Evolutionary conservation across 208 protist species (phyloP), one percentile per base, ranked within the genome.

Genomic region (Leishmania tropica): DNA sequence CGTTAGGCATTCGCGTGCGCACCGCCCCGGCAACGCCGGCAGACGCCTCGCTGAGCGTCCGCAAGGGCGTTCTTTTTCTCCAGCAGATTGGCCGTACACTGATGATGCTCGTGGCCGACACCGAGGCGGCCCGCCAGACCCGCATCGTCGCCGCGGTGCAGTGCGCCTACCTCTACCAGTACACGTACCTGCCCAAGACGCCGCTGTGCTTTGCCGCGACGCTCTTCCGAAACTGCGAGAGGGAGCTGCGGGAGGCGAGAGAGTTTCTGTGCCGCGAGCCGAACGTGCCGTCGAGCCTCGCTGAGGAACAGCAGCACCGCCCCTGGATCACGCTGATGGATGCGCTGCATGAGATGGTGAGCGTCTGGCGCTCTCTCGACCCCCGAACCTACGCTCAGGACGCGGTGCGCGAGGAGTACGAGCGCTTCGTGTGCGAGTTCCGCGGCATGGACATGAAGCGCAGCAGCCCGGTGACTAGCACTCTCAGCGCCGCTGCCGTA

Each of bases 151-250:
- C 90, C 6, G 92, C 92, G 24, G 84, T 91, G 42, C 79, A 93
- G 60, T 91, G 89, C 76, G 94, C 85, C 19, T 94, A 97, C 83
- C 75, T 93, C 40, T 97, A 95, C 83, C 88, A 92, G 81, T 95
- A 90, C 80, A 81, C 78, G 47, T 97, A 97, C 86, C 76, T 97
- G 51, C 86, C 81, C 54, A 83, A 86, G 79, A 95, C 83, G 40
- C 94, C 94, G 17, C 86, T 89, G 75, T 78, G 85, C 79, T 90
- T 96, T 60, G 88, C 93, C 40, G 80, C 89, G 19, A 73, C 65
- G 48, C 65, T 92, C 28, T 81, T 94, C 28, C 72, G 79, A 28
- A 83, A 72, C 48, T 85, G 87, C 81, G 78, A 76, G 45, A 53
- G 60, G 60, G 71, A 87, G 65, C 56, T 96, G 21, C 64, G 60